Evolutionary conservation across 495 filamentous ascomycete species (phyloP).

Genomic region (Parathielavia hyrcaniae): DNA sequence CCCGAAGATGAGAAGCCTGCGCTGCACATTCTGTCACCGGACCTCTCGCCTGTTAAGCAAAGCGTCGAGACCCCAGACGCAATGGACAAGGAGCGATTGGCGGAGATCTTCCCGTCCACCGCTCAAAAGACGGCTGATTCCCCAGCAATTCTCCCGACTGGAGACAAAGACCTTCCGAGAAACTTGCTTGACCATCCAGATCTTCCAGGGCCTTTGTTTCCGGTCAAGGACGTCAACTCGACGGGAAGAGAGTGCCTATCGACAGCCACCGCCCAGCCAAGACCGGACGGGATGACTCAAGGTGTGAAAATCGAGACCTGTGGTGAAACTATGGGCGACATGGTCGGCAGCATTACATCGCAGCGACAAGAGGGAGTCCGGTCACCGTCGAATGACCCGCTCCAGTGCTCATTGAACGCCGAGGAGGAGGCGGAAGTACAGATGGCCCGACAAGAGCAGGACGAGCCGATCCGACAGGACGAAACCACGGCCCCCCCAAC

Average conservation of each 20-base stretch:
- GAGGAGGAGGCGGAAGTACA: no score
- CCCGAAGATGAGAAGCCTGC: slow-evolving; percentile 37
- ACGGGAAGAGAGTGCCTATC: neutral
- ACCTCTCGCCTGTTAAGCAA: slow-evolving; percentile 33
- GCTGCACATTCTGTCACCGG: slow-evolving; percentile 34
- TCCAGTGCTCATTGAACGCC: no score
- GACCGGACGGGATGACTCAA: no score
- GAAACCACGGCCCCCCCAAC: neutral
- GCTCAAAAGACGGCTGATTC: neutral
- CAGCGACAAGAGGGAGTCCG: no score
- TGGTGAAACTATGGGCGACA: no score
- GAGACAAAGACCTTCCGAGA: neutral
- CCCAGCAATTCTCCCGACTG: slow-evolving; percentile 14
- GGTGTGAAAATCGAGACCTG: no score
- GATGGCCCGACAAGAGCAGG: neutral
- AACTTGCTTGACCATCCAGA: neutral
- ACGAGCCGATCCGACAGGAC: neutral
- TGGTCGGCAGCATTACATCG: no score
- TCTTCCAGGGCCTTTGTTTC: neutral
- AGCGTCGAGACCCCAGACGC: slow-evolving; percentile 9
- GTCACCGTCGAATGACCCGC: no score
- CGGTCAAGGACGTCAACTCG: neutral
- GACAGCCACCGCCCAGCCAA: no score
- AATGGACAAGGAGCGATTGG: slow-evolving; percentile 12
- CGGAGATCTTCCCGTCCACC: slow-evolving; percentile 11